phyloP scores from a whole-genome alignment of 1,284 basidiomycete species.

The Salmacisia buchloeana region DNA sequence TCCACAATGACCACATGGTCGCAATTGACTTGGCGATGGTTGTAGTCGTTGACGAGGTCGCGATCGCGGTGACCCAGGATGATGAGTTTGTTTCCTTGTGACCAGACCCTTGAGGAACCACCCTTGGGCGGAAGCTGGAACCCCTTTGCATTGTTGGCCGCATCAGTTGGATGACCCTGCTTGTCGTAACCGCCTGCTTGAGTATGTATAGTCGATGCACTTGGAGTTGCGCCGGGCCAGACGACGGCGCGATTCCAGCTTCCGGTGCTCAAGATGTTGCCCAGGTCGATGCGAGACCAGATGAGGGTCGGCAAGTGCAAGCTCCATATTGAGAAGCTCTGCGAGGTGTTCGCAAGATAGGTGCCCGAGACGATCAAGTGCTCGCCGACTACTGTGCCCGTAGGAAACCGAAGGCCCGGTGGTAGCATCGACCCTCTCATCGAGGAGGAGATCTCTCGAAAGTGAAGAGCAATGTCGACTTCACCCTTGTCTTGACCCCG shows the following conservation, averaged over 20 bases:
- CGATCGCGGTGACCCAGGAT: constrained; percentile 40
- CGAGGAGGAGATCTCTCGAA: constrained; percentile 15
- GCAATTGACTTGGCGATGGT: constrained; percentile 46
- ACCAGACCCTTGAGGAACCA: too few relatives aligned
- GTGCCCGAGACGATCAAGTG: constrained; percentile 44
- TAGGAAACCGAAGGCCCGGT: constrained; percentile 45
- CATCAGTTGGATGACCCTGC: too few relatives aligned
- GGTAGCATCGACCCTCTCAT: constrained; percentile 40
- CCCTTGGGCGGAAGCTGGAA: too few relatives aligned
- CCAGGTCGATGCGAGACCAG: constrained; percentile 40
- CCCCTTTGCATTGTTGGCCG: too few relatives aligned
- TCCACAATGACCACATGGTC: constrained; percentile 42
- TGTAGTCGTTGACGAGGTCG: constrained; percentile 45
- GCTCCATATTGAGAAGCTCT: constrained; percentile 44
- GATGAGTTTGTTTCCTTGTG: constrained; percentile 31
- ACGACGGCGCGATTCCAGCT: constrained; percentile 42
- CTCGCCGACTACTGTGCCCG: constrained; percentile 33
- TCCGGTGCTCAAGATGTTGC: constrained; percentile 31
- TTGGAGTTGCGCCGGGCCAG: constrained; percentile 17
- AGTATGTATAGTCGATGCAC: too few relatives aligned
- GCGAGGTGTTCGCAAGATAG: constrained; percentile 44
- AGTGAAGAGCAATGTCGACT: not conserved
- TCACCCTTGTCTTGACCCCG: not conserved
- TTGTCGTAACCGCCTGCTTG: too few relatives aligned
- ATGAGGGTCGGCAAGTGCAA: constrained; percentile 39